Evolutionary conservation across 345 rosid genomes (phyloP).

Genomic region (Aurinia saxatilis): DNA sequence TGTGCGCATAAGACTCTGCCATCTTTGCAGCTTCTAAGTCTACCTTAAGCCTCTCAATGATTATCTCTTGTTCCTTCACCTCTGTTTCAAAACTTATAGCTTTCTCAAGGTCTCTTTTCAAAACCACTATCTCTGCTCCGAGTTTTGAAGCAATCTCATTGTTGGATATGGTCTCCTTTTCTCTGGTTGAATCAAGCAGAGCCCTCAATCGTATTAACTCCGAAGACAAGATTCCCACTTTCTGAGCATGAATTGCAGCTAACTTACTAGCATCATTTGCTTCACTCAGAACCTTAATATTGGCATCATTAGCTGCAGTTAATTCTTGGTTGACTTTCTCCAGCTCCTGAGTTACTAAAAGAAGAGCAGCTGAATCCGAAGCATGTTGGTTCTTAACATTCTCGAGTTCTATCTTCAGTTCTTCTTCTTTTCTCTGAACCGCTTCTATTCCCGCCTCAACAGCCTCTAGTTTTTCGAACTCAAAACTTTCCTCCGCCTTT

Average conservation of each 20-base stretch:
- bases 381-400: slow-evolving; percentile 68
- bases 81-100: slow-evolving; percentile 40
- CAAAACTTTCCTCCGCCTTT: slow-evolving; percentile 69
- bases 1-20: slow-evolving; percentile 76
- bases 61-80: slow-evolving; percentile 51
- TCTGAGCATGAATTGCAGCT: slow-evolving; percentile 74
- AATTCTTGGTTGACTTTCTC: slow-evolving; percentile 65
- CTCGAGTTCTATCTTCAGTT: slow-evolving; percentile 72
- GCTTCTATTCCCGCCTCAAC: slow-evolving; percentile 88
- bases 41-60: slow-evolving; percentile 61
- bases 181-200: slow-evolving; percentile 64
- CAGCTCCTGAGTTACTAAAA: slow-evolving; percentile 55
- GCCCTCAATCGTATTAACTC: slow-evolving; percentile 60
- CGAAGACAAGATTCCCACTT: slow-evolving; percentile 62
- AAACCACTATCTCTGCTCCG: slow-evolving; percentile 43
- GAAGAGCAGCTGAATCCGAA: slow-evolving; percentile 64
- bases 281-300: slow-evolving; percentile 63
- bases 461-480: slow-evolving; percentile 79
- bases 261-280: slow-evolving; percentile 85
- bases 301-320: slow-evolving; percentile 54
- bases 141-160: slow-evolving; percentile 46
- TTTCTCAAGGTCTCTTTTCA: slow-evolving; percentile 55
- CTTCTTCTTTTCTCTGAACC: slow-evolving; percentile 76
- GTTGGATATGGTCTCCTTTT: slow-evolving; percentile 45
- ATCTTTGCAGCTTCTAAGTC: slow-evolving; percentile 76